These are phyloP conservation scores for Thielaviopsis cerberus DNA, from an alignment of 2,329 filamentous ascomycete species.

Conservation along the genomic window DNA sequence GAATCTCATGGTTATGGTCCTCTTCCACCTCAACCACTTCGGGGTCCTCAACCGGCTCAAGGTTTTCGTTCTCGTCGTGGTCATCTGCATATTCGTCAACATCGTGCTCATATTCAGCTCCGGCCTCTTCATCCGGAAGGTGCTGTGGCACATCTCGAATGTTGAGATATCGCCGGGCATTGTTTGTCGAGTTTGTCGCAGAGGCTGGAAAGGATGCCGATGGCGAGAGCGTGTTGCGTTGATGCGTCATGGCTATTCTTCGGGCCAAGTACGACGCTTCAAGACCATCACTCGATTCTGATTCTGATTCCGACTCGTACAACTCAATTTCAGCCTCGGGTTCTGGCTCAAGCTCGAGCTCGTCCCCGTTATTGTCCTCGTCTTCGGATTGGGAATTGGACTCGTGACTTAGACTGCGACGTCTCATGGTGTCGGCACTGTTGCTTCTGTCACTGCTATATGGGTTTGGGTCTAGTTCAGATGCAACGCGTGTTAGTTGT, in stretches of 20 bases:
- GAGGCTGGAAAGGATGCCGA: neutral
- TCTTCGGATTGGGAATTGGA: neutral
- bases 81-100: conserved; percentile 8
- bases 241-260: neutral
- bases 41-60: conserved; percentile 14
- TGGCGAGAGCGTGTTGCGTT: neutral
- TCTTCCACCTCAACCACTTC: conserved; percentile 14
- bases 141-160: neutral
- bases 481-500: neutral
- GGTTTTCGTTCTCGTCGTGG: conserved; percentile 14
- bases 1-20: conserved; percentile 18
- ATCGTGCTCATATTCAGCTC: neutral
- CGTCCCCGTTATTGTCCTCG: neutral
- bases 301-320: neutral
- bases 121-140: neutral
- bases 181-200: neutral
- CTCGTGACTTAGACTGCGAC: neutral
- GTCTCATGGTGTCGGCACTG: neutral
- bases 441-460: neutral
- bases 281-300: neutral
- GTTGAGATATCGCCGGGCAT: neutral
- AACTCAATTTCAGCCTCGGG: too few relatives aligned
- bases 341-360: neutral
- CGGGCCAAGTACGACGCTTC: neutral
- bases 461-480: neutral